These are phyloP conservation scores for Diaporthe sp. DNA, from an alignment of 2,329 filamentous ascomycete species.

Conservation along the genomic window DNA sequence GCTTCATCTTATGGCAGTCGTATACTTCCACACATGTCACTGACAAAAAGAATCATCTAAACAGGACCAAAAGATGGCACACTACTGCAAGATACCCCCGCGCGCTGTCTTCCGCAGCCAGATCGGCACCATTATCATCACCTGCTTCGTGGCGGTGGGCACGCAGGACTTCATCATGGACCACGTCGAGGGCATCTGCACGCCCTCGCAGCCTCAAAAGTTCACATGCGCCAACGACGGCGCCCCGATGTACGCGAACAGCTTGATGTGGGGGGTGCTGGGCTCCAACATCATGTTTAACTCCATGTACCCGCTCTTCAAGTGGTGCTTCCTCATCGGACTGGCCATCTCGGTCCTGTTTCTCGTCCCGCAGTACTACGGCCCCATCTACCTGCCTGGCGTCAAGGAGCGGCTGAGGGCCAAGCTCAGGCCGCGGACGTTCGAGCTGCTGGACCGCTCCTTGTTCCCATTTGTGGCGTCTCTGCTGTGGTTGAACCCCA, in stretches of 20 bases:
- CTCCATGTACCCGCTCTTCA: constrained; percentile 57
- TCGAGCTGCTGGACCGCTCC: constrained; percentile 53
- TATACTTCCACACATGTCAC: neutral
- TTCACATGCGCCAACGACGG: constrained; percentile 45
- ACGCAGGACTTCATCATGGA: constrained; percentile 59
- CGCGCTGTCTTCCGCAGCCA: constrained; percentile 57
- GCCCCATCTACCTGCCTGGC: constrained; percentile 53
- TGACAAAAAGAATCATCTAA: constrained; percentile 40
- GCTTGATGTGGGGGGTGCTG: constrained; percentile 55
- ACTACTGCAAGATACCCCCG: constrained; percentile 59
- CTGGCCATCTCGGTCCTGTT: constrained; percentile 54
- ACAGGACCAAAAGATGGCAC: constrained; percentile 57
- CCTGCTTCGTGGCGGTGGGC: constrained; percentile 56
- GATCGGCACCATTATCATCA: constrained; percentile 60
- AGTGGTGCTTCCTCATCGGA: constrained; percentile 62
- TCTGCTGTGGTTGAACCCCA: constrained; percentile 58
- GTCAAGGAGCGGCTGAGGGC: constrained; percentile 51
- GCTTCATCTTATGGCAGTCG: neutral
- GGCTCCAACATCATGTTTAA: constrained; percentile 57
- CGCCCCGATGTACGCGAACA: constrained; percentile 50
- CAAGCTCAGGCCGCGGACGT: constrained; percentile 50
- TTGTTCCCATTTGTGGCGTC: constrained; percentile 56
- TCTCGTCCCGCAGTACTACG: constrained; percentile 51
- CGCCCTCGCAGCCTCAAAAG: constrained; percentile 47
- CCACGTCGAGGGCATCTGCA: constrained; percentile 53